Evolutionary conservation across 2,329 filamentous ascomycete genomes (phyloP), one percentile per base, ranked within the genome.

Genomic region (Clarireedia homoeocarpa): DNA sequence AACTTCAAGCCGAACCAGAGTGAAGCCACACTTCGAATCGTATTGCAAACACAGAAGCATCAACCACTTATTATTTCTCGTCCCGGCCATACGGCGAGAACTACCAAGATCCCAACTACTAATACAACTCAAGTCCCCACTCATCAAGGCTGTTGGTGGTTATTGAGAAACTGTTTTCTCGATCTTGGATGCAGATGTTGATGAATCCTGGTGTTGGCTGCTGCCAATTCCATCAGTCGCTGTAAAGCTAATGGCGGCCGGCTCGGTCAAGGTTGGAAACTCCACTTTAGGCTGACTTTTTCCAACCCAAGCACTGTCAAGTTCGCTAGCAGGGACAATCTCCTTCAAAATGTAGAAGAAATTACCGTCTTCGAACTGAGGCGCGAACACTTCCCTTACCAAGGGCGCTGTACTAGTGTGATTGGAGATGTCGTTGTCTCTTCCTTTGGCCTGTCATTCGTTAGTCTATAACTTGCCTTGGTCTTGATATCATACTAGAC

Each of bases 281-380:
- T 48, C 24, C 15, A 61, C 49, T 12, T 44, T 56, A 27, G 59
- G 59, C 14, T 57, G 49, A 4, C 62, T 62, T 58, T 67, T 66
- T 39, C 67, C 53, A n/a, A 57, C 54, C 67, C 67, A 69, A 49
- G 63, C 64, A 56, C 60, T 64, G 51, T 67, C 65, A 7, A 46
- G 56, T 44, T 66, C 65, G 58, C 65, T 64, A 26, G 58, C 59
- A 42, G 71, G 71, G 40, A 74, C 68, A 45, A 77, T 67, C 58
- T 77, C 75, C 73, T 77, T 75, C 51, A 77, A 58, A 7, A 71
- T 73, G 62, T 80, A 80, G 54, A 75, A 72, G 45, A 80, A 62
- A 23, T 73, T 66, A 10, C 76, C 77, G 39, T 74, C 71, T 57
- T 74, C 71, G 34, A 75, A 70, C 48, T 71, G 70, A 49, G 77